These are phyloP conservation scores for Strobilomyces dryophilus DNA, from an alignment of 768 basidiomycete species.

Conservation along the genomic window DNA sequence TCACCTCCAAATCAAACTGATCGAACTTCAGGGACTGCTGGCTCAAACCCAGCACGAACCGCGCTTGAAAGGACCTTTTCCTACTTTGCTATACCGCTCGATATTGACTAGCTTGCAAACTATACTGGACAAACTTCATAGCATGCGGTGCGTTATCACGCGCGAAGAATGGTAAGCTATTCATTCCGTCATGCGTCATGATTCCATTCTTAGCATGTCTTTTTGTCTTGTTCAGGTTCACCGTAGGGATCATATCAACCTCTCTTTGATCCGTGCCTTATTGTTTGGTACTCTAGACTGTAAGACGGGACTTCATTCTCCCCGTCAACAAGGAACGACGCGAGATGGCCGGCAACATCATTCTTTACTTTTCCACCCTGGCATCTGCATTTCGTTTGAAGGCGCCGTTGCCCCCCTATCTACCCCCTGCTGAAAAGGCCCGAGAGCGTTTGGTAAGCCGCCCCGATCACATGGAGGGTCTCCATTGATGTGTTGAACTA, in stretches of 20 bases:
- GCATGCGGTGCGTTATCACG: conserved; percentile 96
- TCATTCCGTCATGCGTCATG: neutral
- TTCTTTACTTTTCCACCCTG: conserved; percentile 81
- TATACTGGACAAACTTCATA: conserved; percentile 85
- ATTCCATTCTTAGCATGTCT: conserved; percentile 6
- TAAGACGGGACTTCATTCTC: conserved; percentile 81
- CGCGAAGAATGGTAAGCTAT: conserved; percentile 81
- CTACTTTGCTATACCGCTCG: conserved; percentile 76
- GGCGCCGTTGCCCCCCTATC: conserved; percentile 91
- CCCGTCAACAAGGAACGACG: conserved; percentile 87
- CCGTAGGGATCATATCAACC: conserved; percentile 40
- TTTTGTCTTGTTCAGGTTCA: conserved; percentile 49
- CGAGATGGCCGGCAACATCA: conserved; percentile 94
- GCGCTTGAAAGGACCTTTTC: conserved; percentile 93
- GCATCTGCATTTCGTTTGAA: conserved; percentile 80
- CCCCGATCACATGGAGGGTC: neutral
- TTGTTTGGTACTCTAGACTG: conserved; percentile 44
- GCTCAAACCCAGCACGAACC: conserved; percentile 91
- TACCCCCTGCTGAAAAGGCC: conserved; percentile 88
- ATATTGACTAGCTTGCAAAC: conserved; percentile 79
- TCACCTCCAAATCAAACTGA: conserved; percentile 87
- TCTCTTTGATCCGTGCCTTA: neutral
- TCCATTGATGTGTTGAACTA: conserved; percentile 21
- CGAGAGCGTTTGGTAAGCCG: conserved; percentile 67
- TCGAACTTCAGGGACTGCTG: conserved; percentile 80